Base-by-base conservation (phyloP, 2,329 filamentous ascomycete species). In the Rhytidhysteron rufulum region DNA sequence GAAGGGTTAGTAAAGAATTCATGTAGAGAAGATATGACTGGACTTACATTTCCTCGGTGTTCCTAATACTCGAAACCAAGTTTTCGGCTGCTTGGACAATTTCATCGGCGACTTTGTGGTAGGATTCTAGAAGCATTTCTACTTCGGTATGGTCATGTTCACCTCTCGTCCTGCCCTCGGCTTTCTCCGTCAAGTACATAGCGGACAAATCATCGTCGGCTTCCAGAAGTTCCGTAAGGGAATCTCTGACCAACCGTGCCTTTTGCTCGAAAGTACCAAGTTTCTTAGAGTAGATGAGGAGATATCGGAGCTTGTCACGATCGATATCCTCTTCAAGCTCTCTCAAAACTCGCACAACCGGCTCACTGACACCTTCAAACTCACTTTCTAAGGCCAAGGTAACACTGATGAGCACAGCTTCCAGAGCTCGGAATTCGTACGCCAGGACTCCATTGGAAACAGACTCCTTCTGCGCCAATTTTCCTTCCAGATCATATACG, bases 181-280 rank as follows among this genome's bases (percentile, higher is more conserved):
- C 77, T 62, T 95, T 91, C 66, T 97, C 93, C 1, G 88, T 90
- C 47, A 98, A 71, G 60, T 98, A 98, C 93, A 98, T 97, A 50
- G 85, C 80, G 13, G 89, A 84, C 24, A 98, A 71, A 62, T 98
- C 93, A 62, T 98, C 93, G 60, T 98, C 93, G 5, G 90, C 93
- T 67, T 98, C 93, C 25, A 98, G 78, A 17, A 98, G 71, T 62
- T 98, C 93, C 48, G 96, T 90, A 42, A 98, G 90, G 18, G 93
- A 89, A 60, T 97, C 91, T 44, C 93, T 80, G 33, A 98, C 91
- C 21, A 98, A 74, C 58, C 91, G 86, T 13, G 89, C 91, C 64
- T 95, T 97, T 66, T 97, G 93, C 69, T 97, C 93, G 64, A 98
- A 98, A 2, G 90, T 95, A 62, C 88, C 93, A 37, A 98, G 77